phyloP scores from a whole-genome alignment of 345 rosid species.

The Pistacia integerrima region DNA sequence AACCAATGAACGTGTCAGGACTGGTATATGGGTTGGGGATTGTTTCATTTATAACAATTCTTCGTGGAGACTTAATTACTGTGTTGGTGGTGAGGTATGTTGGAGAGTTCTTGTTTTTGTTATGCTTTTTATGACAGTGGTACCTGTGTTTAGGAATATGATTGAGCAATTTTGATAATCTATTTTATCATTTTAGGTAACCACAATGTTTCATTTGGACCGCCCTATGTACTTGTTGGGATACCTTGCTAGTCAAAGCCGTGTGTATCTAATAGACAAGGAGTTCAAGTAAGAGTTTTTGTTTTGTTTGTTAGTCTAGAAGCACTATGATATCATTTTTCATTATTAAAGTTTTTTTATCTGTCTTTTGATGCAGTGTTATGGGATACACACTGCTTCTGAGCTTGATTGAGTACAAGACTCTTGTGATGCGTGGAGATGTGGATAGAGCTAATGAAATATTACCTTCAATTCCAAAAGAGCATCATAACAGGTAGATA shows the following conservation, averaged over 20 bases:
- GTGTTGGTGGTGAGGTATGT: slow-evolving; percentile 99
- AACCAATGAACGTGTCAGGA: slow-evolving; percentile 96
- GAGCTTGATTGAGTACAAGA: slow-evolving; percentile 92
- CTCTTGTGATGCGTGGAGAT: slow-evolving; percentile 97
- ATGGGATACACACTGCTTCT: slow-evolving; percentile 83
- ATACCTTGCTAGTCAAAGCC: slow-evolving; percentile 95
- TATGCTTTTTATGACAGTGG: neutral
- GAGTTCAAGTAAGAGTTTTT: slow-evolving; percentile 82
- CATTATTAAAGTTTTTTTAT: neutral
- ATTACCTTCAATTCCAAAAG: slow-evolving; percentile 84
- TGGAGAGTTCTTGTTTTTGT: slow-evolving; percentile 12
- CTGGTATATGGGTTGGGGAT: slow-evolving; percentile 99
- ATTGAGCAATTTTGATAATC: neutral
- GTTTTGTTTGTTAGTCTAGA: neutral
- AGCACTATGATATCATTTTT: neutral
- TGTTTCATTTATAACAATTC: slow-evolving; percentile 98
- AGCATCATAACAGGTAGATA: slow-evolving; percentile 79
- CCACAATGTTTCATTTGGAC: slow-evolving; percentile 99
- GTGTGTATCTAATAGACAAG: slow-evolving; percentile 96
- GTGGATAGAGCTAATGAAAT: slow-evolving; percentile 73
- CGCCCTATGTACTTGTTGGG: slow-evolving; percentile 99
- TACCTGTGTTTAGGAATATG: neutral
- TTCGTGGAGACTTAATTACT: slow-evolving; percentile 97
- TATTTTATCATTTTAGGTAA: slow-evolving; percentile 54
- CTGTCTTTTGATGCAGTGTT: slow-evolving; percentile 46